These are phyloP conservation scores for Neocatenulostroma microsporum DNA, from an alignment of 2,329 filamentous ascomycete genomes.

Conservation along the genomic window DNA sequence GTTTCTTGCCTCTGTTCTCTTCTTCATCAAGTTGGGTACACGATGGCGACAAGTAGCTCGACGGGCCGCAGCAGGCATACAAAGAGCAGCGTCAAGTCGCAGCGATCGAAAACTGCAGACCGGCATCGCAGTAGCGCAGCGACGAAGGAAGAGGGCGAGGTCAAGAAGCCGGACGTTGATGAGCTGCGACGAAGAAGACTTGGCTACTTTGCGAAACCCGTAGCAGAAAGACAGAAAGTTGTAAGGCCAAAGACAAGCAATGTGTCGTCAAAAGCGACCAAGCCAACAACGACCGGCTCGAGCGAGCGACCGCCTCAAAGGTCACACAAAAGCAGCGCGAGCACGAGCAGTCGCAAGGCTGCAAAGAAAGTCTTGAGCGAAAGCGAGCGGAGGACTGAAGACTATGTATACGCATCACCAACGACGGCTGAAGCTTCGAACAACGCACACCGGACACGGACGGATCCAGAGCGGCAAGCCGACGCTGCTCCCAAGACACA, in stretches of 20 bases:
- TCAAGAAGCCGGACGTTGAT: constrained; percentile 31
- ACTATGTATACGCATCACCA: constrained; percentile 1
- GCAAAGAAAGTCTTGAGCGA: neutral
- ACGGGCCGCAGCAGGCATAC: neutral
- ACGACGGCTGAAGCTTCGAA: too few relatives aligned
- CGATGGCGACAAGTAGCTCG: neutral
- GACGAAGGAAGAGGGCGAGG: constrained; percentile 11
- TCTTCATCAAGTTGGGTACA: too few relatives aligned
- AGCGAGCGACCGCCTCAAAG: constrained; percentile 5
- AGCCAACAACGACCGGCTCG: neutral
- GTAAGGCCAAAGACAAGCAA: constrained; percentile 5
- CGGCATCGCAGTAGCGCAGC: constrained; percentile 3
- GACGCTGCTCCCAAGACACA: too few relatives aligned
- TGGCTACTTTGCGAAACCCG: constrained; percentile 29
- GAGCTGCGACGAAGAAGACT: constrained; percentile 33
- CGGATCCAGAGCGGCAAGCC: too few relatives aligned
- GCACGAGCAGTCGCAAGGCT: too few relatives aligned
- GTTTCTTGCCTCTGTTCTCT: too few relatives aligned
- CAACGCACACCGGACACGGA: too few relatives aligned
- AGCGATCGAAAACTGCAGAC: neutral
- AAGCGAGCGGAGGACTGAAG: neutral
- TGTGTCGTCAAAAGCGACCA: neutral
- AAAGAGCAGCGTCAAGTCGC: neutral
- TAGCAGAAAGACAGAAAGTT: constrained; percentile 12
- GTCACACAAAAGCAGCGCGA: constrained; percentile 1